Evolutionary conservation across 257 asterid genomes (phyloP).

Genomic region (Agastache rugosa): DNA sequence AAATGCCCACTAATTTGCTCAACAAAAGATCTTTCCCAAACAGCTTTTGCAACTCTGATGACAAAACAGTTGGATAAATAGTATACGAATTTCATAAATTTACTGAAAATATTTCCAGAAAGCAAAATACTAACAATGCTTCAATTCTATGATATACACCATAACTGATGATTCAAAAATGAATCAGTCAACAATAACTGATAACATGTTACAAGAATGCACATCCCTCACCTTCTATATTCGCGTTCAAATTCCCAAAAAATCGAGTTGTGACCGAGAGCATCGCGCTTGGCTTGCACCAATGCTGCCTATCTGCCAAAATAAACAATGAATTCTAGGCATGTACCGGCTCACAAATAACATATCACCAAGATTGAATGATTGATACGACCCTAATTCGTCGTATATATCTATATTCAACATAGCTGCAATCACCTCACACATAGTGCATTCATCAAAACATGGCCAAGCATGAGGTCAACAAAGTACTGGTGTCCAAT

Average conservation of each 20-base stretch:
- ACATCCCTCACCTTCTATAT: not conserved
- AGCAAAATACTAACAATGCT: not conserved
- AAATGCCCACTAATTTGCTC: not conserved
- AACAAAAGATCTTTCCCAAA: not conserved
- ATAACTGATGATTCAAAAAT: constrained; percentile 11
- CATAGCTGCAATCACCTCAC: constrained; percentile 28
- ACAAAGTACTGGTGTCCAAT: constrained; percentile 95
- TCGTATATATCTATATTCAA: too few species aligned
- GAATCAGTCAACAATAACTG: constrained; percentile 13
- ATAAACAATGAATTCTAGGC: too few species aligned
- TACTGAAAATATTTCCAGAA: not conserved
- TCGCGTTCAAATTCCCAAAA: not conserved
- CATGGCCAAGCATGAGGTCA: constrained; percentile 93
- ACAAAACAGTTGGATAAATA: not conserved
- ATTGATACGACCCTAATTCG: not conserved
- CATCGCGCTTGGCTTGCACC: too few species aligned
- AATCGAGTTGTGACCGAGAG: too few species aligned
- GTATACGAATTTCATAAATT: not conserved
- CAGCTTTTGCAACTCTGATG: not conserved
- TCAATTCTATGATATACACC: constrained; percentile 20
- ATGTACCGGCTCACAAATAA: too few species aligned
- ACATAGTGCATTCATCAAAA: constrained; percentile 66
- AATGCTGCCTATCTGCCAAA: too few species aligned
- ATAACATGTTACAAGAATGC: constrained; percentile 27
- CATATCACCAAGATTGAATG: too few species aligned